These are phyloP conservation scores for Crucihimalaya himalaica DNA, from an alignment of 345 rosid species.

Conservation along the genomic window DNA sequence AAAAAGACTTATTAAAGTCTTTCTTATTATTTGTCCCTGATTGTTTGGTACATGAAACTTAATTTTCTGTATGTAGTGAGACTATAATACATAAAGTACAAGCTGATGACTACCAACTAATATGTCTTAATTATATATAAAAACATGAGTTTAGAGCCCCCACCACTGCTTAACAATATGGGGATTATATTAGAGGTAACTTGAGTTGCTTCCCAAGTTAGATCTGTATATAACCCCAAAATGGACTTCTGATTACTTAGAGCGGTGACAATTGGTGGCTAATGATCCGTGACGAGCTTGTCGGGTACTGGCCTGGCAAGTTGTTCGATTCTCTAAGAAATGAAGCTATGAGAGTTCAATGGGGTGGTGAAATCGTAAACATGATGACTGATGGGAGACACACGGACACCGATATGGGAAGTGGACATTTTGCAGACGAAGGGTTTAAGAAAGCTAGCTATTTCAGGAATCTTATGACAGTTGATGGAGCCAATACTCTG, in stretches of 20 bases:
- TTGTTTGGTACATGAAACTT: too few species aligned
- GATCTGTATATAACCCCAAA: neutral
- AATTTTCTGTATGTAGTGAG: too few species aligned
- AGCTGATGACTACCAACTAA: too few species aligned
- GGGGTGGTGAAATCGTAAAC: constrained; percentile 67
- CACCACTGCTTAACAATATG: neutral
- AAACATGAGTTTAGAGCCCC: too few species aligned
- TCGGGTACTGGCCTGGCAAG: constrained; percentile 60
- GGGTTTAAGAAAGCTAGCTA: constrained; percentile 60
- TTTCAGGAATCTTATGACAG: constrained; percentile 52
- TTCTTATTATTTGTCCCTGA: too few species aligned
- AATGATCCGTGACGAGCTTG: constrained; percentile 46
- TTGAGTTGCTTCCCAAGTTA: neutral
- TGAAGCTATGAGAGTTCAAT: constrained; percentile 52
- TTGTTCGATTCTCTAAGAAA: constrained; percentile 50
- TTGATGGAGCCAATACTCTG: constrained; percentile 59
- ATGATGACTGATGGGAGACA: constrained; percentile 44
- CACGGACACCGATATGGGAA: constrained; percentile 63
- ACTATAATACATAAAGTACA: too few species aligned
- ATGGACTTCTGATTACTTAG: neutral
- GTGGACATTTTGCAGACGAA: constrained; percentile 61
- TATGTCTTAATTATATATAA: too few species aligned
- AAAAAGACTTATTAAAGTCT: too few species aligned
- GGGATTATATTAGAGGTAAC: neutral
- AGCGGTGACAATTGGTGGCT: constrained; percentile 54